Evolutionary conservation across 768 basidiomycete species (phyloP).

Genomic region (Lentinus brumalis): DNA sequence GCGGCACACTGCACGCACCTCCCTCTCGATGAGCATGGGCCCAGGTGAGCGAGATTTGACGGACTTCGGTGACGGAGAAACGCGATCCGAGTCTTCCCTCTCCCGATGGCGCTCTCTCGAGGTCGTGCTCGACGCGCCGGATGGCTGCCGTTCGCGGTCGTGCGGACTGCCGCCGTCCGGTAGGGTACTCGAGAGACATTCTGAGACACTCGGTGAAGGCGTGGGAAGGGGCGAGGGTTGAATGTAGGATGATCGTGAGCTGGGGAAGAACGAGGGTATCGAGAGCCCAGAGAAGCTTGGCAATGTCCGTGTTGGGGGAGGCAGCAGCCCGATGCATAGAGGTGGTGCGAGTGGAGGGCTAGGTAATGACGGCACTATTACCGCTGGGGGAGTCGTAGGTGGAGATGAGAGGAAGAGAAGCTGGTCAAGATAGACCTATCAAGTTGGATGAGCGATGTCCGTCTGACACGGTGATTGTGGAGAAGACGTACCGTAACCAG

Average conservation of each 20-base stretch:
- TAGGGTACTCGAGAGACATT: not conserved
- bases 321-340: not conserved
- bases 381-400: slow-evolving; percentile 37
- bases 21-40: slow-evolving; percentile 55
- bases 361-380: slow-evolving; percentile 3
- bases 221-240: slow-evolving; percentile 10
- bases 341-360: slow-evolving; percentile 6
- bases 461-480: not conserved
- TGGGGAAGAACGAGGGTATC: slow-evolving; percentile 21
- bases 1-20: slow-evolving; percentile 61
- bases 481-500: slow-evolving; percentile 67
- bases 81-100: slow-evolving; percentile 13
- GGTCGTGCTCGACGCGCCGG: slow-evolving; percentile 6
- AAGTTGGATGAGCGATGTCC: not conserved
- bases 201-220: slow-evolving; percentile 11
- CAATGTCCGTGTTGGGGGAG: slow-evolving; percentile 16
- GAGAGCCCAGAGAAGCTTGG: slow-evolving; percentile 23
- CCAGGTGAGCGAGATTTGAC: slow-evolving; percentile 41
- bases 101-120: slow-evolving; percentile 10
- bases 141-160: slow-evolving; percentile 13
- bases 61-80: slow-evolving; percentile 1
- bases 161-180: not conserved
- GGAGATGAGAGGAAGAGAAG: slow-evolving; percentile 36
- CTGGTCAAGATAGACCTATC: slow-evolving; percentile 49
- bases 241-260: slow-evolving; percentile 26